Evolutionary conservation across 139 green algal genomes (phyloP).

Genomic region (Zygnema cylindricum): DNA sequence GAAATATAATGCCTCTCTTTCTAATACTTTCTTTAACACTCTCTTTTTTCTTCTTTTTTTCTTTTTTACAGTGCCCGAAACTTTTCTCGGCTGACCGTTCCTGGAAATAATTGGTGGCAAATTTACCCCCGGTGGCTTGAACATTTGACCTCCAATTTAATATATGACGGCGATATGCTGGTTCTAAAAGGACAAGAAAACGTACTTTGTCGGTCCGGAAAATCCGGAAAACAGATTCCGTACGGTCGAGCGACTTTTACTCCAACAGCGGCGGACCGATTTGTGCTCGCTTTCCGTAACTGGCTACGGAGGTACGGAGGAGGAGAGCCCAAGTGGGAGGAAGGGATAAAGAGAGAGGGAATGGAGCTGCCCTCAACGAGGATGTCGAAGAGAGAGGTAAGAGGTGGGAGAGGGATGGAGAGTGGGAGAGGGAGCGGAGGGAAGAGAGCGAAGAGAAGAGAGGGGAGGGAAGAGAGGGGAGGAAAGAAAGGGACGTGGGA

Average conservation of each 20-base stretch:
- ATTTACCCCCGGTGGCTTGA: conserved; percentile 54
- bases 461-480: neutral
- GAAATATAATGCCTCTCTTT: neutral
- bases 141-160: conserved; percentile 49
- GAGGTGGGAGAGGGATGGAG: neutral
- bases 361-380: conserved; percentile 29
- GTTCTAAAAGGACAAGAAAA: conserved; percentile 54
- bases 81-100: conserved; percentile 12
- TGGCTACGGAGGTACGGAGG: conserved; percentile 53
- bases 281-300: conserved; percentile 57
- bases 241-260: conserved; percentile 45
- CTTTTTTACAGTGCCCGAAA: conserved; percentile 34
- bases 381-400: conserved; percentile 28
- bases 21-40: too few relatives aligned
- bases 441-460: neutral
- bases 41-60: neutral
- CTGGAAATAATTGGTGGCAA: conserved; percentile 42
- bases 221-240: neutral
- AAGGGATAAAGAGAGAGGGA: conserved; percentile 18
- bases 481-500: neutral
- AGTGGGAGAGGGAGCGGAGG: neutral
- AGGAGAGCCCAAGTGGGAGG: conserved; percentile 36
- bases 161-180: conserved; percentile 59
- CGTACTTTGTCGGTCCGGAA: neutral
- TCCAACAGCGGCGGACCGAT: conserved; percentile 41